Percentiles rank a stretch among this genome's conserved stretches.
Evolutionary conservation across 208 protist genomes (phyloP).

Genomic region (Tetramitus jugosus): DNA sequence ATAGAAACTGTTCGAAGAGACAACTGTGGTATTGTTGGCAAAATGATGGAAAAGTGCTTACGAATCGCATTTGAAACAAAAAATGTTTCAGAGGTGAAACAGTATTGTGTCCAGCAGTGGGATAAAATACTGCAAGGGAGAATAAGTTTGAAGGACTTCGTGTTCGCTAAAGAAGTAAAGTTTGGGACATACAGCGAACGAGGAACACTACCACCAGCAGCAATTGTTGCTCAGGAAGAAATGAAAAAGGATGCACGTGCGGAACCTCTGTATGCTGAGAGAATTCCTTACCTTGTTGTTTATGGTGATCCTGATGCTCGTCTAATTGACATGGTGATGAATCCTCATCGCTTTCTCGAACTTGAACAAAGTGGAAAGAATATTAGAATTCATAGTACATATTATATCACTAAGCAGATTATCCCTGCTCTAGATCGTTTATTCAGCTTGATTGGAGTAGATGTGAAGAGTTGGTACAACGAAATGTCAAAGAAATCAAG

Average conservation of each 20-base stretch:
- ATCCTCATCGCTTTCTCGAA: conserved; percentile 20
- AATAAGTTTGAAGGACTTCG: conserved; percentile 53
- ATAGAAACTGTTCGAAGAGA: conserved; percentile 72
- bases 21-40: conserved; percentile 46
- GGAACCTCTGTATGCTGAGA: conserved; percentile 51
- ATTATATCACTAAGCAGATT: conserved; percentile 76
- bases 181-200: conserved; percentile 31
- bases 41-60: conserved; percentile 45
- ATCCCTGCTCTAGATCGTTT: conserved; percentile 56
- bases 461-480: background rate
- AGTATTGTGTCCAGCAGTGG: conserved; percentile 42
- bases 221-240: conserved; percentile 23
- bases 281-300: conserved; percentile 63
- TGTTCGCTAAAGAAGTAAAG: conserved; percentile 57
- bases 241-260: conserved; percentile 41
- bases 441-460: conserved; percentile 35
- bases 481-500: background rate
- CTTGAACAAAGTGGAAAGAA: background rate
- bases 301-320: conserved; percentile 33
- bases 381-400: conserved; percentile 38
- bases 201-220: conserved; percentile 29
- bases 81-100: conserved; percentile 55
- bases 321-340: conserved; percentile 53
- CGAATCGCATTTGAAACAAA: conserved; percentile 50
- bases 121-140: conserved; percentile 28